Percentiles rank a stretch among this genome's conserved stretches.
These are phyloP conservation scores for Begonia peltatifolia DNA, from an alignment of 306 rosid species.

Conservation along the genomic window DNA sequence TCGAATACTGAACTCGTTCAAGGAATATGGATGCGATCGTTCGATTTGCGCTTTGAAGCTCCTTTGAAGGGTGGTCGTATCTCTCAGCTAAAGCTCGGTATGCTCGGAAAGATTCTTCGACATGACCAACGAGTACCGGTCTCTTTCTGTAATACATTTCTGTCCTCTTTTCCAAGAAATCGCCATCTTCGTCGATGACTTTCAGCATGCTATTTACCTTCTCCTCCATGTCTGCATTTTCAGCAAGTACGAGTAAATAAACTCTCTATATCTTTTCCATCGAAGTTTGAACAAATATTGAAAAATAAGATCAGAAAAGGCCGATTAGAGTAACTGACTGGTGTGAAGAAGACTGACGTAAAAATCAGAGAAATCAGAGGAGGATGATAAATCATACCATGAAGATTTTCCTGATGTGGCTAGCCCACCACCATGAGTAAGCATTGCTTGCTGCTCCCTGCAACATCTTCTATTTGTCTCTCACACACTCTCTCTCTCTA, in stretches of 20 bases:
- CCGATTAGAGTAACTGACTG: too few species aligned
- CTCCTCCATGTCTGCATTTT: constrained; percentile 76
- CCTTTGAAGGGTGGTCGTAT: constrained; percentile 64
- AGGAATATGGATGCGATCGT: constrained; percentile 71
- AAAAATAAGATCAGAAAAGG: too few species aligned
- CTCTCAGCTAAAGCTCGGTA: constrained; percentile 70
- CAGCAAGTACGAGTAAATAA: too few species aligned
- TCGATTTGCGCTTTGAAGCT: constrained; percentile 79
- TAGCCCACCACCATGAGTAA: constrained; percentile 99
- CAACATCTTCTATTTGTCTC: constrained; percentile 28
- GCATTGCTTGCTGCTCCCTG: constrained; percentile 91
- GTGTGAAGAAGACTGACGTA: background rate
- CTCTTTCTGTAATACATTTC: constrained; percentile 86
- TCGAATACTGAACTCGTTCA: constrained; percentile 48
- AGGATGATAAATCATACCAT: constrained; percentile 25
- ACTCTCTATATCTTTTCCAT: too few species aligned
- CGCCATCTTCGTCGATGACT: constrained; percentile 64
- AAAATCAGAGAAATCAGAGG: background rate
- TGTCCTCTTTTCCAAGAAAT: constrained; percentile 76
- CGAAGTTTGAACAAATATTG: too few species aligned
- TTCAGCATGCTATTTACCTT: constrained; percentile 38
- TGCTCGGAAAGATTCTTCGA: constrained; percentile 62
- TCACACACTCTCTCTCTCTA: background rate
- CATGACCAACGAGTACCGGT: constrained; percentile 55
- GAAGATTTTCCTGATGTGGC: constrained; percentile 87